Evolutionary conservation across 2,329 filamentous ascomycete species (phyloP), one percentile per base, ranked within the genome.

Genomic region (Colletotrichum chrysophilum): DNA sequence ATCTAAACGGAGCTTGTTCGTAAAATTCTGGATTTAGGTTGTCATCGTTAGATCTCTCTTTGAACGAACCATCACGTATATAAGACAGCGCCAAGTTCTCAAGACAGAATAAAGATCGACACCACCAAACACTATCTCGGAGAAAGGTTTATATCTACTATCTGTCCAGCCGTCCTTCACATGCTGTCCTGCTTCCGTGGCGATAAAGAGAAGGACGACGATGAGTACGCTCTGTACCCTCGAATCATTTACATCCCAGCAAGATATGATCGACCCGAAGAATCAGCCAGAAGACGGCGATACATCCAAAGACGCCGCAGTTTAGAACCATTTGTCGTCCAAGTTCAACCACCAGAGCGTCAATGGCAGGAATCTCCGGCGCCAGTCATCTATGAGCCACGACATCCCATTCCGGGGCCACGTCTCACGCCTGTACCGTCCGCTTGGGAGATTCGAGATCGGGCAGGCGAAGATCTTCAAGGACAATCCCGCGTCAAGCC

Each of bases 391-490:
- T n/a, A 43, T 3, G 9, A 43, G 38, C 38, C 38, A n/a, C 38
- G 38, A 0, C 0, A 43, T 43, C 38, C 38, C 4, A 43, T 18
- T n/a, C 18, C 38, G 0, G 38, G 12, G 0, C 5, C 38, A n/a
- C 4, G 38, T 43, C 38, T n/a, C 8, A n/a, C 38, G 0, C 38
- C 38, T 1, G 38, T 12, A 12, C 38, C 0, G 0, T n/a, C 18
- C 5, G 18, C 38, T n/a, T 43, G 38, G 38, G 38, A 43, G 0
- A 0, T 10, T 43, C 0, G 18, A 5, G 38, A 43, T 6, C 4
- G 18, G 38, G 18, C 38, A 43, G 38, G 5, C 0, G 38, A n/a
- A 43, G 8, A 43, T 43, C 8, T n/a, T 10, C 38, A 43, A 0
- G 38, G 18, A n/a, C 38, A 2, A 0, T 43, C 38, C 18, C 38